A percentile compares a stretch with the other conserved stretches of the same genome.
Conservation (phyloP, 140 eudicot species). For the Ambrosia hybrid region DNA sequence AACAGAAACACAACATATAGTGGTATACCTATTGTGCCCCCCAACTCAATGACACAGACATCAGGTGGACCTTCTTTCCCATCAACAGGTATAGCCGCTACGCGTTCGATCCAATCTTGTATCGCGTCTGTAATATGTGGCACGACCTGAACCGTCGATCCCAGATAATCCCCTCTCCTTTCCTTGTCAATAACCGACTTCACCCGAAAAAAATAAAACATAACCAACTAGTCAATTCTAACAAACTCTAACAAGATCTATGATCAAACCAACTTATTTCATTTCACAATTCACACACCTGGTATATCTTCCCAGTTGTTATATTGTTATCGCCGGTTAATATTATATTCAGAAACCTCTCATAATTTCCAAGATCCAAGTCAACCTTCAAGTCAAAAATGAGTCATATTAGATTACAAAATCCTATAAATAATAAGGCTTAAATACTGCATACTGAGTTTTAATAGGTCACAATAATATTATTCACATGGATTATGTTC, state of each 20-base stretch:
- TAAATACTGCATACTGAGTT: not conserved
- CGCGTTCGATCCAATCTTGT: constrained; percentile 97
- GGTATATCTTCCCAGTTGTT: constrained; percentile 94
- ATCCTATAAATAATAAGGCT: not conserved
- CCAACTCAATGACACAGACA: constrained; percentile 98
- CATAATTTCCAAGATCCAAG: constrained; percentile 77
- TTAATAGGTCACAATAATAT: no score
- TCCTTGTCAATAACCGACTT: constrained; percentile 91
- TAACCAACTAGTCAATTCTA: constrained; percentile 6
- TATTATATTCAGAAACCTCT: constrained; percentile 79
- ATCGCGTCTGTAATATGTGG: constrained; percentile 97
- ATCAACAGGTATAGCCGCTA: constrained; percentile 86
- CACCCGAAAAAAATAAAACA: constrained; percentile 23
- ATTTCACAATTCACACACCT: constrained; percentile 39
- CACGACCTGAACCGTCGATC: constrained; percentile 93
- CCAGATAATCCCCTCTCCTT: constrained; percentile 94
- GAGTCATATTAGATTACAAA: constrained; percentile 11
- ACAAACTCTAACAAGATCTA: constrained; percentile 2
- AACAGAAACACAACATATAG: not conserved
- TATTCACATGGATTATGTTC: not conserved
- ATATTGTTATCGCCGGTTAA: constrained; percentile 87
- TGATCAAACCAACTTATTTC: not conserved
- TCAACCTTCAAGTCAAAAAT: not conserved
- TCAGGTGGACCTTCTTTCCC: constrained; percentile 93
- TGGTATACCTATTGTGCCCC: constrained; percentile 89